Evolutionary conservation across 2,329 filamentous ascomycete genomes (phyloP), one percentile per base, ranked within the genome.

Genomic region (Arachnomyces sp.): DNA sequence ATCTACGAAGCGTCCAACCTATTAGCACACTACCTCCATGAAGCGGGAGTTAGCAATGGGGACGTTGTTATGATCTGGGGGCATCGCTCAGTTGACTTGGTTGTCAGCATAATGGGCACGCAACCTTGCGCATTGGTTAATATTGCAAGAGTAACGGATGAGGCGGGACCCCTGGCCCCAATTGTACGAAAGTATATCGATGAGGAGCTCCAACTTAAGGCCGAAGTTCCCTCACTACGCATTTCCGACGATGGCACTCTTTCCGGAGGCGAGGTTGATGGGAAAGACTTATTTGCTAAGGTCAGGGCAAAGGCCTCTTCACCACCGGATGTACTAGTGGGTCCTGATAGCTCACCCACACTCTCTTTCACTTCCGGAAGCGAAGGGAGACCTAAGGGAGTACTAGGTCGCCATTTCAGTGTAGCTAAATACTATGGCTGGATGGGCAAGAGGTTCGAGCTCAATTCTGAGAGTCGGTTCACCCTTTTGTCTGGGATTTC

Each of bases 11-110:
- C 83, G 0, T 84, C 86, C 21, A 93, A 93, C 59, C 72, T 78
- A 13, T 62, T 95, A 5, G 85, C 87, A 15, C 80, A 94, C 63
- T 77, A 94, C 56, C 73, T 95, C 14, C 75, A 84, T 39, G 72
- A 82, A 37, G 73, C 79, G 53, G 88, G 89, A 43, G 72, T 87
- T 47, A 72, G 80, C 44, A 72, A 79, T 50, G 88, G 87, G 7
- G 88, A 96, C 57, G 88, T 95, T 2, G 87, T 95, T 53, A 94
- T 95, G 86, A 85, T 92, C 47, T 95, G 81, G 57, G 86, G 86
- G 41, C 77, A 95, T 63, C 79, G 89, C 43, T 80, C 80, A 42
- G 88, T 95, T 28, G 86, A 86, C 52, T 65, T 86, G 31, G 82
- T 85, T 0, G 78, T 85, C 6, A 79, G 83, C 28, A 80, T 88